These are phyloP conservation scores for Paracoccidioides lutzii DNA, from an alignment of 2,329 filamentous ascomycete genomes.

Conservation along the genomic window DNA sequence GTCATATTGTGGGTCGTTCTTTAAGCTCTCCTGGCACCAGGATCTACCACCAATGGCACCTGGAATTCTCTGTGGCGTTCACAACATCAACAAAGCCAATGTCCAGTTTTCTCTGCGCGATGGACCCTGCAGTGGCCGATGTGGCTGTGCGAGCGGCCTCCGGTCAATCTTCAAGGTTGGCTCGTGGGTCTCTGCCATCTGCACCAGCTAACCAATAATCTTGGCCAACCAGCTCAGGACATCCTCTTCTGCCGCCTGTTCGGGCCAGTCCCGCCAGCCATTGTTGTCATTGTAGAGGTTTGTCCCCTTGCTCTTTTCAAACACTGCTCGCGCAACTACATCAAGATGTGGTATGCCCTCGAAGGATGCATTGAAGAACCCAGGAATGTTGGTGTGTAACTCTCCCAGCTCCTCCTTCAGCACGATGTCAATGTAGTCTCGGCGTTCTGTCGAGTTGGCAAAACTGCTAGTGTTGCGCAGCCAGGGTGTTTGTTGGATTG, in stretches of 20 bases:
- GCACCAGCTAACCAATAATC: background rate
- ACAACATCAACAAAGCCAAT: background rate
- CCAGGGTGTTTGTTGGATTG: constrained; percentile 8
- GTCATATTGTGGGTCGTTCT: constrained; percentile 32
- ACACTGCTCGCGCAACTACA: background rate
- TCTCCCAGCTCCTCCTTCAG: constrained; percentile 11
- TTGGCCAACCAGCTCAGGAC: background rate
- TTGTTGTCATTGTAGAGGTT: background rate
- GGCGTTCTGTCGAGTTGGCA: constrained; percentile 11
- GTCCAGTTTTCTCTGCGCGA: background rate
- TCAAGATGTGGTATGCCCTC: constrained; percentile 10
- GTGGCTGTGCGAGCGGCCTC: background rate
- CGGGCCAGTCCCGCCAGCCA: background rate
- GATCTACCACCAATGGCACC: constrained; percentile 30
- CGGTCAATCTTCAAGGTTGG: background rate
- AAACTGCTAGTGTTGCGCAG: constrained; percentile 13
- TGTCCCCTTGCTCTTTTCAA: background rate
- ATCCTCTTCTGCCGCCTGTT: background rate
- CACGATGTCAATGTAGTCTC: constrained; percentile 9
- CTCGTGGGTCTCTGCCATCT: background rate
- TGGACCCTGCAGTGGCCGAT: background rate
- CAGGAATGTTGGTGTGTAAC: constrained; percentile 10
- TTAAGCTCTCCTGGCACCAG: constrained; percentile 36
- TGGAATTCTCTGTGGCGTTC: constrained; percentile 13
- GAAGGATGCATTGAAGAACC: constrained; percentile 14